Conservation (phyloP, 73 alveolate genomes). For the Paramecium caudatum region DNA sequence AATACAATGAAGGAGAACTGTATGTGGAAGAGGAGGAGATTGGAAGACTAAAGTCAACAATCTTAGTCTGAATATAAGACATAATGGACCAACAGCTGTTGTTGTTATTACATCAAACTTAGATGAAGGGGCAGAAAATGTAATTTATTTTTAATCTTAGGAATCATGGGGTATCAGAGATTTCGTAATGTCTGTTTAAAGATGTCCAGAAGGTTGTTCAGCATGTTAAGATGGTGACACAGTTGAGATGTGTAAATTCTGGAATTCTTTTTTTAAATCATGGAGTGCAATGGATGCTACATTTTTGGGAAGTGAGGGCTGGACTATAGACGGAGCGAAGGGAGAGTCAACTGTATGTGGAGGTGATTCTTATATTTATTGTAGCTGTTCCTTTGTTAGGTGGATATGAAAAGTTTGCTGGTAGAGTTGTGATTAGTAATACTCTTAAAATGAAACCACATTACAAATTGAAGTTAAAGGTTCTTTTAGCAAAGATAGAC, state of each 20-base stretch:
- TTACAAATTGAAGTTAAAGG: slow-evolving; percentile 24
- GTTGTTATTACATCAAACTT: slow-evolving; percentile 44
- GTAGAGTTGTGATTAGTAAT: neutral
- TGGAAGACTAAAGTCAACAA: neutral
- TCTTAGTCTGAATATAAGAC: slow-evolving; percentile 15
- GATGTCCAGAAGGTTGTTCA: slow-evolving; percentile 57
- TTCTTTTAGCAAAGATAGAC: slow-evolving; percentile 29
- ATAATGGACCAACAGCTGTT: slow-evolving; percentile 39
- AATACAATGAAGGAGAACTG: neutral
- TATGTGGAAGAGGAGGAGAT: slow-evolving; percentile 30
- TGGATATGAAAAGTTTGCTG: neutral
- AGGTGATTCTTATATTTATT: neutral
- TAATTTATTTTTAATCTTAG: neutral
- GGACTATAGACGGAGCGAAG: slow-evolving; percentile 19
- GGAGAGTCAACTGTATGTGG: slow-evolving; percentile 21
- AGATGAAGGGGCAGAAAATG: slow-evolving; percentile 6
- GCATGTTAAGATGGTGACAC: slow-evolving; percentile 53
- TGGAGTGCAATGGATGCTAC: neutral
- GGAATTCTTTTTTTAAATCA: neutral
- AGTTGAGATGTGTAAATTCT: neutral
- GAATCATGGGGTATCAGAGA: slow-evolving; percentile 68
- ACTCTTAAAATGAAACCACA: neutral
- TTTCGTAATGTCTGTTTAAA: slow-evolving; percentile 2
- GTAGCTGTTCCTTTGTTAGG: slow-evolving; percentile 48
- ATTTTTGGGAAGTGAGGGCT: slow-evolving; percentile 24